Conservation (phyloP, 148 eudicot genomes). For the Rhododendron kiyosumense region DNA sequence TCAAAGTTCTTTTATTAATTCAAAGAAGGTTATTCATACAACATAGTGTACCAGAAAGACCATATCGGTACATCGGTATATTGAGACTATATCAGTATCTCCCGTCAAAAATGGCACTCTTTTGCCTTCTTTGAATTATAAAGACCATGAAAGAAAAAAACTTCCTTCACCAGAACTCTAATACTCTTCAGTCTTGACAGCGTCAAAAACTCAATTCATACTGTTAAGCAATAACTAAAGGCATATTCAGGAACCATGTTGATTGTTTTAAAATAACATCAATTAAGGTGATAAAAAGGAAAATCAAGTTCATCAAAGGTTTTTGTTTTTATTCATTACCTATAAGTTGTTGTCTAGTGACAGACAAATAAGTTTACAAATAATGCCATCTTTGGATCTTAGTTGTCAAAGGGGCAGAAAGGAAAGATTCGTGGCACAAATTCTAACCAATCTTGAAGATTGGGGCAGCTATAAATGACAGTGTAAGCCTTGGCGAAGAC, state of each 20-base stretch:
- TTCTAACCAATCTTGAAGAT: neutral
- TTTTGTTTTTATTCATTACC: neutral
- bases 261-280: neutral
- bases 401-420: neutral
- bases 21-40: neutral
- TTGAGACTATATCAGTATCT: neutral
- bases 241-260: neutral
- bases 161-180: neutral
- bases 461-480: neutral
- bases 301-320: neutral
- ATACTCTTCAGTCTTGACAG: neutral
- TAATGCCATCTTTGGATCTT: neutral
- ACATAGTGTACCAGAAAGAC: neutral
- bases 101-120: neutral
- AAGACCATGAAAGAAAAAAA: neutral
- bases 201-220: neutral
- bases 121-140: neutral
- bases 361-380: neutral
- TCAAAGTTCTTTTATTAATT: neutral
- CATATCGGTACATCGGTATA: no score
- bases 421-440: no score
- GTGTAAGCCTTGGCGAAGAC: neutral
- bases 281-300: neutral
- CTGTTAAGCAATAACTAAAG: neutral
- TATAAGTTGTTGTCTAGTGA: neutral